These are phyloP conservation scores for Bombardia bombarda DNA, from an alignment of 495 filamentous ascomycete species.

Conservation along the genomic window DNA sequence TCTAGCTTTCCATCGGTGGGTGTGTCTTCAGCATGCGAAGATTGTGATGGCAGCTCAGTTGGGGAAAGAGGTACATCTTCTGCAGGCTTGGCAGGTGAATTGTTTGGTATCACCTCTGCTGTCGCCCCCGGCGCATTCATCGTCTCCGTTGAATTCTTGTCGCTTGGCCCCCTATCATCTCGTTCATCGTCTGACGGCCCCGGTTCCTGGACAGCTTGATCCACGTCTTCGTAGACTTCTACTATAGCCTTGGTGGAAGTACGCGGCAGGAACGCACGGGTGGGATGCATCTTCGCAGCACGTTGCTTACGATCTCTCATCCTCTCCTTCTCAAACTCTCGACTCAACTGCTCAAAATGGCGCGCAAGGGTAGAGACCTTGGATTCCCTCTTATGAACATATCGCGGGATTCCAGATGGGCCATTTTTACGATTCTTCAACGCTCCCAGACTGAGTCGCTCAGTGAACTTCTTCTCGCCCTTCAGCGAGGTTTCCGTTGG, in stretches of 20 bases:
- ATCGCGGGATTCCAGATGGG: slow-evolving; percentile 82
- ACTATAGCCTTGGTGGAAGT: slow-evolving; percentile 93
- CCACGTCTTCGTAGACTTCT: slow-evolving; percentile 86
- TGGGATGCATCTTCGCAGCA: slow-evolving; percentile 70
- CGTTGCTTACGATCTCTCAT: slow-evolving; percentile 75
- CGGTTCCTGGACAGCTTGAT: slow-evolving; percentile 82
- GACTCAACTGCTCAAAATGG: slow-evolving; percentile 92
- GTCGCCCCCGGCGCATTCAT: slow-evolving; percentile 19
- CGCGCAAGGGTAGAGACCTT: slow-evolving; percentile 83
- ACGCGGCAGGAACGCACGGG: slow-evolving; percentile 72
- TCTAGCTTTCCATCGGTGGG: slow-evolving; percentile 43
- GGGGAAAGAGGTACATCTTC: slow-evolving; percentile 11
- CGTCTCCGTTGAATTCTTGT: slow-evolving; percentile 9
- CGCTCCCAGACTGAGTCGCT: slow-evolving; percentile 52
- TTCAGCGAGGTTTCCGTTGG: slow-evolving; percentile 30
- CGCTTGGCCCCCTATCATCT: slow-evolving; percentile 12
- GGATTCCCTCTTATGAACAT: slow-evolving; percentile 59
- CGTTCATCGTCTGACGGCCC: slow-evolving; percentile 63
- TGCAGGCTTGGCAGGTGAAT: slow-evolving; percentile 18
- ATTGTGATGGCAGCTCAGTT: slow-evolving; percentile 15
- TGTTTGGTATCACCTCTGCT: slow-evolving; percentile 22
- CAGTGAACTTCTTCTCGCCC: slow-evolving; percentile 64
- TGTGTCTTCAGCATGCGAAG: slow-evolving; percentile 28
- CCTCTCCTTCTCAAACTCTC: slow-evolving; percentile 94
- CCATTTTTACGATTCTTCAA: slow-evolving; percentile 55